Percentiles rank a stretch among this genome's conserved stretches.
phyloP scores from a whole-genome alignment of 805 yeast species.

The Candida easanensis region DNA sequence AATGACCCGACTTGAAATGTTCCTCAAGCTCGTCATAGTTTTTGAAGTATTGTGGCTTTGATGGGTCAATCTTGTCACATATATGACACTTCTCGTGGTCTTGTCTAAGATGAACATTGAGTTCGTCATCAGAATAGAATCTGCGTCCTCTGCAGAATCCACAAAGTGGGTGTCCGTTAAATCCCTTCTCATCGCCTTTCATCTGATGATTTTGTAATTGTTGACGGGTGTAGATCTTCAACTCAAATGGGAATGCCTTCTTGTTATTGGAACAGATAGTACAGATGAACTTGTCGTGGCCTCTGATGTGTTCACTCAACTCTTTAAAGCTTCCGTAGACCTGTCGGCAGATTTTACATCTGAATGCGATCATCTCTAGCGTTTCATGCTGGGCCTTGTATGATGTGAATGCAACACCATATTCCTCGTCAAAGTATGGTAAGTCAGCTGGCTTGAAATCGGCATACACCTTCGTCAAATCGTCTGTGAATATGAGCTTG shows the following conservation, averaged over 20 bases:
- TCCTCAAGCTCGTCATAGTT: constrained; percentile 70
- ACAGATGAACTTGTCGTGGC: constrained; percentile 69
- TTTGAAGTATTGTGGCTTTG: constrained; percentile 69
- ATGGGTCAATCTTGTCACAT: constrained; percentile 68
- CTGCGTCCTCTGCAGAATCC: constrained; percentile 69
- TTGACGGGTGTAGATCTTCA: constrained; percentile 55
- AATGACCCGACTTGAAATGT: constrained; percentile 77
- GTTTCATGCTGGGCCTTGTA: constrained; percentile 46
- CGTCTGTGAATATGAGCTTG: constrained; percentile 55
- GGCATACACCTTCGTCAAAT: constrained; percentile 34
- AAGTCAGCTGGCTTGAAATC: constrained; percentile 35
- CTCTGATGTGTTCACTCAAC: constrained; percentile 61
- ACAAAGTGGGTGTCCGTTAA: constrained; percentile 88
- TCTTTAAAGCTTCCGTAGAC: constrained; percentile 50
- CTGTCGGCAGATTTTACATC: constrained; percentile 45
- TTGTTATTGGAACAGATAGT: constrained; percentile 75
- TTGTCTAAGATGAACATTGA: constrained; percentile 76
- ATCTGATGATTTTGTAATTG: constrained; percentile 68
- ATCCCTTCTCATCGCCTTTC: constrained; percentile 74
- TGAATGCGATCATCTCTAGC: constrained; percentile 46
- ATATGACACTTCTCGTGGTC: constrained; percentile 86
- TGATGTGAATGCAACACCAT: constrained; percentile 60
- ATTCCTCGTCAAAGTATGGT: constrained; percentile 38
- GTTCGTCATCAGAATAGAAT: constrained; percentile 87
- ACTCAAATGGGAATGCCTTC: constrained; percentile 72